phyloP scores from a whole-genome alignment of 2,329 filamentous ascomycete genomes.

The Colletotrichum gloeosporioides region DNA sequence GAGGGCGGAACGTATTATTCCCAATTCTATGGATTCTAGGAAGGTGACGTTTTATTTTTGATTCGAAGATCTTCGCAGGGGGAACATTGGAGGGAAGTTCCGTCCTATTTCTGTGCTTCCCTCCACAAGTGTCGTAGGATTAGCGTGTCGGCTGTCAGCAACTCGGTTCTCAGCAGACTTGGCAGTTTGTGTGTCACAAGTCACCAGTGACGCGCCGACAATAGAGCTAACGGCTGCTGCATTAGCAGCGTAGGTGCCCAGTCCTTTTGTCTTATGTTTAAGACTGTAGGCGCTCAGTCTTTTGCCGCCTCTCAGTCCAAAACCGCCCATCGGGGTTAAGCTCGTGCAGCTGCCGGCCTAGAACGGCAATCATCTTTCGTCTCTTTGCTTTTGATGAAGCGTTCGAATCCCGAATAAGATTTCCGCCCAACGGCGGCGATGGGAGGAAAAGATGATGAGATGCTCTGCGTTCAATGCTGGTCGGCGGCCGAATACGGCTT shows the following conservation, averaged over 20 bases:
- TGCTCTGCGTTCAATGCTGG: background rate
- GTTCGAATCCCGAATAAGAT: background rate
- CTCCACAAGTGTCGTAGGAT: background rate
- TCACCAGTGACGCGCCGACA: background rate
- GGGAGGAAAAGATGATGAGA: background rate
- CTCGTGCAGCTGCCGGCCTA: background rate
- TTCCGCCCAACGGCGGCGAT: background rate
- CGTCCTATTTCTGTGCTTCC: background rate
- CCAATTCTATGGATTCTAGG: background rate
- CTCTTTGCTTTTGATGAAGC: background rate
- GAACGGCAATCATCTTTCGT: background rate
- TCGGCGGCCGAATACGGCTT: background rate
- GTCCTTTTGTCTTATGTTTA: background rate
- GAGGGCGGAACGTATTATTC: background rate
- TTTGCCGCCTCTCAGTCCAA: background rate
- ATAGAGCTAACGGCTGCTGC: background rate
- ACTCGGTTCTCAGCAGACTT: background rate
- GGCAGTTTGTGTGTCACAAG: background rate
- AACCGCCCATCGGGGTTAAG: background rate
- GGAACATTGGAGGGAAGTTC: background rate
- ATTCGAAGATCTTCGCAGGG: background rate
- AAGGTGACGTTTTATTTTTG: background rate
- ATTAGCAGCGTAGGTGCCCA: background rate
- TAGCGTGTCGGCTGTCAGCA: background rate
- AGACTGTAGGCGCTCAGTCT: background rate